Conservation (phyloP, 495 filamentous ascomycete species). For the Achaetomiella virescens region DNA sequence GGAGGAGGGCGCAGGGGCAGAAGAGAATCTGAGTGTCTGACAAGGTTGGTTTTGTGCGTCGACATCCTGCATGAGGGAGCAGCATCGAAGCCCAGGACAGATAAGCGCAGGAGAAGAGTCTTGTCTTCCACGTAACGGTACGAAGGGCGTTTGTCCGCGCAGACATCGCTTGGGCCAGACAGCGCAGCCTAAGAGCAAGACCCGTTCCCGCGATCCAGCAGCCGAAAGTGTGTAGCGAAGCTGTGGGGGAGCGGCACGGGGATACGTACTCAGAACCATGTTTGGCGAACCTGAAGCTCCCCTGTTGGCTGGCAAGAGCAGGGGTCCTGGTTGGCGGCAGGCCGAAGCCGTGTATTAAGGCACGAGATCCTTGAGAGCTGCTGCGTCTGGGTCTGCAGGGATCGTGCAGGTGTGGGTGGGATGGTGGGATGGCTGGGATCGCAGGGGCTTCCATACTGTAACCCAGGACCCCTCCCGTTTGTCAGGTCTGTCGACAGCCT, state of each 20-base stretch:
- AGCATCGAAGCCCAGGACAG: background rate
- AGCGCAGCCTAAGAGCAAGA: background rate
- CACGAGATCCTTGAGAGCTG: constrained; percentile 12
- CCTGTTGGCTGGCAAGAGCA: constrained; percentile 7
- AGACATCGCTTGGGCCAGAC: constrained; percentile 2
- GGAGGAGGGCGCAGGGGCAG: constrained; percentile 8
- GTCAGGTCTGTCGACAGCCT: background rate
- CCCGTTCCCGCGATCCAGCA: background rate
- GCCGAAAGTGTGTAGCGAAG: background rate
- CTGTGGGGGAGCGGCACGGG: constrained; percentile 18
- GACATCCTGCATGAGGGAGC: constrained; percentile 9
- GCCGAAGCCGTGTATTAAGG: constrained; percentile 17
- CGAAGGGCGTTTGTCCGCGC: background rate
- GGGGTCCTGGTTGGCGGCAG: constrained; percentile 11
- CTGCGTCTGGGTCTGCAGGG: constrained; percentile 20
- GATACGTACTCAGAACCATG: constrained; percentile 15
- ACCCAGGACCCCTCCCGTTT: constrained; percentile 3
- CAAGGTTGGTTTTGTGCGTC: constrained; percentile 17
- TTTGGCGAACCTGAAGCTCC: background rate
- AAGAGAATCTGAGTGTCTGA: constrained; percentile 21
- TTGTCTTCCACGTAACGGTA: background rate
- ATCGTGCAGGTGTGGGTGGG: constrained; percentile 5
- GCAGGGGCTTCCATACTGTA: constrained; percentile 22
- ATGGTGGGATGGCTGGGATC: constrained; percentile 16
- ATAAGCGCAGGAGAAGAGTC: background rate